These are phyloP conservation scores for Ogataea sp. DNA, from an alignment of 805 yeast genomes.

Conservation along the genomic window DNA sequence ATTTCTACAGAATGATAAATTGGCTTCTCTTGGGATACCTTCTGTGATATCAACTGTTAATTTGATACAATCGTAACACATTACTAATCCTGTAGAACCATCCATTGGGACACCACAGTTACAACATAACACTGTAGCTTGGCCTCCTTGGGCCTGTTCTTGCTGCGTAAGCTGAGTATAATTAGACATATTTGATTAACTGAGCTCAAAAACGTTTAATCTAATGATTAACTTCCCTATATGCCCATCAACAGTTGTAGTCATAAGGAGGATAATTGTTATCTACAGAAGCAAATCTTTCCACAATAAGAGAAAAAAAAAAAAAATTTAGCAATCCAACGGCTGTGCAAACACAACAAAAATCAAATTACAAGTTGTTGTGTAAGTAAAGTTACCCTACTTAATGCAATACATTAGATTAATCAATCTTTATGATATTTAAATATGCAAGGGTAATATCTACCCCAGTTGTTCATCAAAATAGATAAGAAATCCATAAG, in stretches of 20 bases:
- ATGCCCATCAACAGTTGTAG: too few species aligned
- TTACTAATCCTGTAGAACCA: slow-evolving; percentile 85
- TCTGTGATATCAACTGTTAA: slow-evolving; percentile 89
- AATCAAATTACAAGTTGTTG: not conserved
- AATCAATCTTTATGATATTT: too few species aligned
- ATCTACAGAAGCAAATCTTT: too few species aligned
- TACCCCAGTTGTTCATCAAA: too few species aligned
- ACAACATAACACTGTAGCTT: slow-evolving; percentile 90
- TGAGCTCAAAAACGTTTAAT: not conserved
- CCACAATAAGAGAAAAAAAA: not conserved
- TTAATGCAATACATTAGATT: not conserved
- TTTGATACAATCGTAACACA: slow-evolving; percentile 97
- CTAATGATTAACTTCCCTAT: too few species aligned
- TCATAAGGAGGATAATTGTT: too few species aligned
- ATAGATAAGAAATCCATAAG: too few species aligned
- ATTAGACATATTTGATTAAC: slow-evolving; percentile 30
- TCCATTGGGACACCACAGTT: slow-evolving; percentile 99
- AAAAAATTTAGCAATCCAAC: not conserved
- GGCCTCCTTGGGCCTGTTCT: slow-evolving; percentile 10
- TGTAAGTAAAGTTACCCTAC: not conserved
- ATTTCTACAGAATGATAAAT: slow-evolving; percentile 89
- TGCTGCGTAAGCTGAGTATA: slow-evolving; percentile 33
- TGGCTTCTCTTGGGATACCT: slow-evolving; percentile 91
- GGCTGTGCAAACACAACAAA: not conserved
- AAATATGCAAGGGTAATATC: too few species aligned